Evolutionary conservation across 805 yeast genomes (phyloP), one percentile per base, ranked within the genome.

Genomic region (Martiniozyma abietophila): DNA sequence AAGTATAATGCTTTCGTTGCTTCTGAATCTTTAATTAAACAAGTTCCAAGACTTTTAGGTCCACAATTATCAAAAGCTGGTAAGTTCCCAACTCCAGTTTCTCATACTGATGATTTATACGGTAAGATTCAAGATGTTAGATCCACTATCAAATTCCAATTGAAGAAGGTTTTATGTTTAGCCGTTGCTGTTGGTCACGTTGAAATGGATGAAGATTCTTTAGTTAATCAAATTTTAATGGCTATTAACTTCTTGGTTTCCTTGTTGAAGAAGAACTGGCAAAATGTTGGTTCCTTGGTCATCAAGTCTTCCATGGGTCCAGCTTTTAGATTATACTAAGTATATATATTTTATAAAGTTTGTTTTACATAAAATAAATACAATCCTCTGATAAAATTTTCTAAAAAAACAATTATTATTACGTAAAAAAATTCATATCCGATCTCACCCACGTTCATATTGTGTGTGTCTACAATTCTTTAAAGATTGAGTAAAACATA

Each of bases 21-120:
- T 69, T 92, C 99, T 53, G 98, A 92, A 71, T 95, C 83, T 53
- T 83, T 92, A 69, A 92, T 92, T 69, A 92, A 92, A 80, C 98
- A 92, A 77, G 95, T 92, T 66, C 99, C 99, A 73, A 92, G 99
- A 81, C 79, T 92, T 66, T 79, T 92, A 65, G 99, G 99, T 76
- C 99, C 99, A 69, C 96, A 89, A 71, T 85, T 92, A 65, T 92
- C 98, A 56, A 92, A 92, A 83, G 97, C 96, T 65, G 98, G 98
- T 82, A 92, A 92, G 89, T 92, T 92, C 96, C 99, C 99, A 71
- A 89, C 97, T 68, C 99, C 99, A 73, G 98, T 92, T 59, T 92
- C 99, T 51, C 98, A 92, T 83, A 76, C 83, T 69, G 99, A 92
- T 67, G 98, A 92, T 69, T 79, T 92, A 65, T 83, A 84, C 80